Base-by-base conservation (phyloP, 306 rosid species). In the Vigna radiata region DNA sequence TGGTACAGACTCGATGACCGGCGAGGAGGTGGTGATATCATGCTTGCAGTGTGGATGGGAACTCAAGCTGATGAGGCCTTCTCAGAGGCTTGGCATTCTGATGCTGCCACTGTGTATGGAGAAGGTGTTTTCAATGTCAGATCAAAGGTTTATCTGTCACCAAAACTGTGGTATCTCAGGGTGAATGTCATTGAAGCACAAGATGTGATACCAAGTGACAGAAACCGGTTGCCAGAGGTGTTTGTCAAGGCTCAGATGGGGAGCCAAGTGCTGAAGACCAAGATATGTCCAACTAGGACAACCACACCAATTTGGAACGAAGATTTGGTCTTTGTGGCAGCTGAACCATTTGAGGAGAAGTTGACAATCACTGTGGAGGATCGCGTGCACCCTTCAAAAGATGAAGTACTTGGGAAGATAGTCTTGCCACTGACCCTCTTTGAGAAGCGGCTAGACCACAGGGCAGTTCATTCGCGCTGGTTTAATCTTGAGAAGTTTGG, bases 41-140 rank as follows among this genome's bases (percentile, higher is more conserved):
- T 95, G 98, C 83, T 95, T 25, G 96, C 96, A 17, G 97, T 92
- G 0, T 94, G 98, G 98, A 91, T 91, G 94, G 98, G 98, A 67
- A 94, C 97, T 64, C 98, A 94, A 70, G 98, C 97, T 54, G 98
- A 94, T 62, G 98, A 90, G 82, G 96, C 98, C 25, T 94, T 94
- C 72, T 85, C 97, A 21, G 97, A 95, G 68, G 92, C 98, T 39
- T 95, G 97, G 97, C 96, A 95, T 77, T 87, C 98, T 13, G 97
- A 95, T 81, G 93, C 97, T 16, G 97, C 97, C 41, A 75, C 90
- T 13, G 98, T 85, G 5, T 87, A 44, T 53, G 98, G 98, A 4
- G 96, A 92, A 25, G 97, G 98, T 36, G 89, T 92, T 83, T 76
- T 84, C 67, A 95, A 90, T 72, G 84, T 86, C 31, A 79, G 97